These are phyloP conservation scores for Agroathelia rolfsii DNA, from an alignment of 1,284 basidiomycete species.

Conservation along the genomic window DNA sequence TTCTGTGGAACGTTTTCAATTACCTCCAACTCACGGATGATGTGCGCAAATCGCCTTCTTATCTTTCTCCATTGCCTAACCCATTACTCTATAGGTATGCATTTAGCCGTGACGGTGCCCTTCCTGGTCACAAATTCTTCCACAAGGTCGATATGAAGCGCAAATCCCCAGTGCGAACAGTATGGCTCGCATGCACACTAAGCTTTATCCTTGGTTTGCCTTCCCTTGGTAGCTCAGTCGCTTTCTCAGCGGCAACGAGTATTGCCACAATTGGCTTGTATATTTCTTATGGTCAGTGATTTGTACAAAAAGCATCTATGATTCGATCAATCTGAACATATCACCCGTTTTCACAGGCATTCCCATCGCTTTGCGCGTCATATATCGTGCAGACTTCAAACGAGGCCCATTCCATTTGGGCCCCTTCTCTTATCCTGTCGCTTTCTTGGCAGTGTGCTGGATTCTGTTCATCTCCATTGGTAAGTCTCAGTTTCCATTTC, in stretches of 20 bases:
- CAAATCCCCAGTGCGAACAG: conserved; percentile 62
- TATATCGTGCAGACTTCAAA: conserved; percentile 49
- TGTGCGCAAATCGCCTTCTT: too few relatives aligned
- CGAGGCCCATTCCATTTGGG: conserved; percentile 69
- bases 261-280: conserved; percentile 75
- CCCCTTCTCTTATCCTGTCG: conserved; percentile 46
- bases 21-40: conserved; percentile 72
- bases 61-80: too few relatives aligned
- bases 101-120: conserved; percentile 60
- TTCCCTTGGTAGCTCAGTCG: conserved; percentile 59
- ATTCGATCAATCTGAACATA: not conserved
- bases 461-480: conserved; percentile 54
- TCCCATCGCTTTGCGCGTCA: conserved; percentile 55
- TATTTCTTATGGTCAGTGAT: conserved; percentile 49
- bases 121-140: conserved; percentile 59
- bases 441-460: conserved; percentile 44
- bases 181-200: conserved; percentile 71
- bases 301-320: not conserved
- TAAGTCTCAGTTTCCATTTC: too few relatives aligned
- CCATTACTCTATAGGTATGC: too few relatives aligned
- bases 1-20: conserved; percentile 69
- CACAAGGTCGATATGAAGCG: conserved; percentile 48
- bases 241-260: conserved; percentile 64
- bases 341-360: conserved; percentile 30
- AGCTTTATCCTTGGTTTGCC: conserved; percentile 67